Percentiles rank a stretch among this genome's conserved stretches.
Evolutionary conservation across 176 grass and related monocot genomes (phyloP).

Genomic region (Hyparrhenia diplandra): DNA sequence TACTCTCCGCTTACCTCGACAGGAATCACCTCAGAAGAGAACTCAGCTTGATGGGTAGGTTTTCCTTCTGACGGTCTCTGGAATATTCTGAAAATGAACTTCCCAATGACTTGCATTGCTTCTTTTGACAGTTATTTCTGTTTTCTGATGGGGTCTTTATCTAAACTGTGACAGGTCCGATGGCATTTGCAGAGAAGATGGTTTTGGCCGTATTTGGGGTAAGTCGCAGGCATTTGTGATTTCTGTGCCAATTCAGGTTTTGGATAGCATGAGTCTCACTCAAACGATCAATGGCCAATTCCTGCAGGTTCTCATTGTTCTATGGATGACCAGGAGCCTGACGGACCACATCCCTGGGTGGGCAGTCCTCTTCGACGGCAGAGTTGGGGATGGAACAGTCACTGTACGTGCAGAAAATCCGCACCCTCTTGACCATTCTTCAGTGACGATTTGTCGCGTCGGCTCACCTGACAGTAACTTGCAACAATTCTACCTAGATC

Average conservation of each 20-base stretch:
- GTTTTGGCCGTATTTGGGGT: slow-evolving; percentile 74
- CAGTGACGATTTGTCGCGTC: not conserved
- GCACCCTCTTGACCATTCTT: not conserved
- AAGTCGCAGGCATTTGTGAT: not conserved
- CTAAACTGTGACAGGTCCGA: slow-evolving; percentile 47
- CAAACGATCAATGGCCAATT: not conserved
- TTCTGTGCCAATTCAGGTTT: not conserved
- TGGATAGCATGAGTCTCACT: not conserved
- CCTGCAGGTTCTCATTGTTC: slow-evolving; percentile 59
- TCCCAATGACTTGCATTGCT: not conserved
- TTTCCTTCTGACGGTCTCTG: not conserved
- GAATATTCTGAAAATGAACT: slow-evolving; percentile 30
- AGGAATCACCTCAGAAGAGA: slow-evolving; percentile 70
- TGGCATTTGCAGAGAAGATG: slow-evolving; percentile 99
- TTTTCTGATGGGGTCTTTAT: not conserved
- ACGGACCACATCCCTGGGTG: slow-evolving; percentile 79
- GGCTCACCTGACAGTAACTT: not conserved
- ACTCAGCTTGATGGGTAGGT: slow-evolving; percentile 66
- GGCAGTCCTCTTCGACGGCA: slow-evolving; percentile 67
- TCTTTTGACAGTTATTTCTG: not conserved
- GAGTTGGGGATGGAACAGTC: slow-evolving; percentile 71
- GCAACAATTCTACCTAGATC: slow-evolving; percentile 31
- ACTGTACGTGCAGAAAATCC: slow-evolving; percentile 41
- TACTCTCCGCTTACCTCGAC: slow-evolving; percentile 75
- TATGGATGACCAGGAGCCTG: slow-evolving; percentile 89